Evolutionary conservation across 2,329 filamentous ascomycete species (phyloP).

Genomic region (Scopulariopsis brevicaulis): DNA sequence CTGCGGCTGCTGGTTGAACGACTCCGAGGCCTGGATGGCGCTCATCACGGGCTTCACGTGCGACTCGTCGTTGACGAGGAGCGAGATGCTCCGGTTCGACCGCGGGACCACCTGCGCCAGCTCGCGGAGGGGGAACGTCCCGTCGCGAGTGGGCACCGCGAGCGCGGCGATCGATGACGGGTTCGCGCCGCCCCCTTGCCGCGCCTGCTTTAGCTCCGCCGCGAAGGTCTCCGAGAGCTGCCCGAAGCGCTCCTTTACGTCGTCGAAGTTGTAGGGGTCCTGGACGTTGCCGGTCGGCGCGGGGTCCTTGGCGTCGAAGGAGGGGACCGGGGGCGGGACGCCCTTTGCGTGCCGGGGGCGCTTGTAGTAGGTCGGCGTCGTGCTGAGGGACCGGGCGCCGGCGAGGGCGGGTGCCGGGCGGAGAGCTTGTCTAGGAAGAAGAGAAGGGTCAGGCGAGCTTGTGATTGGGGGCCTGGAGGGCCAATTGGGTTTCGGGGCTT

Average conservation of each 20-base stretch:
- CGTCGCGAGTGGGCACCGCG: slow-evolving; percentile 19
- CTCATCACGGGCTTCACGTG: slow-evolving; percentile 44
- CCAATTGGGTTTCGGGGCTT: neutral
- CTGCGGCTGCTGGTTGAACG: slow-evolving; percentile 53
- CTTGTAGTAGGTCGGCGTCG: slow-evolving; percentile 18
- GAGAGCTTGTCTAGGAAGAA: neutral
- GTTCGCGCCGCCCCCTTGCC: slow-evolving; percentile 39
- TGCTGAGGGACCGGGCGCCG: slow-evolving; percentile 17
- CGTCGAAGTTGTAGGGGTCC: slow-evolving; percentile 36
- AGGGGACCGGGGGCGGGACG: slow-evolving; percentile 8
- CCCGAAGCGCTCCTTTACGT: slow-evolving; percentile 31
- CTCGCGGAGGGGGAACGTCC: slow-evolving; percentile 37
- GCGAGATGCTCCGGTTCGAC: slow-evolving; percentile 24
- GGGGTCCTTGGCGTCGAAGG: slow-evolving; percentile 11
- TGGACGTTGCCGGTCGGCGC: slow-evolving; percentile 21
- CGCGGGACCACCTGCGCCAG: slow-evolving; percentile 42
- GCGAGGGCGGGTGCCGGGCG: neutral
- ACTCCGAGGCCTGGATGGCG: slow-evolving; percentile 37
- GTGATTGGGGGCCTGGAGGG: neutral
- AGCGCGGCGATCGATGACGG: slow-evolving; percentile 34
- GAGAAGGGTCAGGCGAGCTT: neutral
- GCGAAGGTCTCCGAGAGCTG: slow-evolving; percentile 29
- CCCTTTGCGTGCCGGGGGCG: slow-evolving; percentile 16
- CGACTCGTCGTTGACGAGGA: slow-evolving; percentile 27
- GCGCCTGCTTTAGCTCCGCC: slow-evolving; percentile 22